Evolutionary conservation across 805 yeast genomes (phyloP).

Genomic region (Teunomyces pallodes): DNA sequence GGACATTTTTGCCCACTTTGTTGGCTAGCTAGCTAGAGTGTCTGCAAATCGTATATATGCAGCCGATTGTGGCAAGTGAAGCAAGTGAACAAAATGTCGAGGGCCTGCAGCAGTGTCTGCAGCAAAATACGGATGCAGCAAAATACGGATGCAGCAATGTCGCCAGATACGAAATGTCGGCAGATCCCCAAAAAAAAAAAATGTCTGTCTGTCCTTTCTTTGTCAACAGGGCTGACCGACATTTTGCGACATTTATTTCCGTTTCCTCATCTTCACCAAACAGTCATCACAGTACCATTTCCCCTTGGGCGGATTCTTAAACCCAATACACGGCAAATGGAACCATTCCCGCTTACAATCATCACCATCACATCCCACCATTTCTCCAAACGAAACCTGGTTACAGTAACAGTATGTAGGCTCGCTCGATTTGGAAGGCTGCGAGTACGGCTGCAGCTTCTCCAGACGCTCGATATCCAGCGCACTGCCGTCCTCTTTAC

Average conservation of each 20-base stretch:
- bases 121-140: no score
- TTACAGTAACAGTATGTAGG: slow-evolving; percentile 95
- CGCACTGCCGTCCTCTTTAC: slow-evolving; percentile 14
- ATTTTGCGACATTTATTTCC: not conserved
- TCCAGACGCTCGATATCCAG: slow-evolving; percentile 1
- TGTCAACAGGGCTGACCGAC: not conserved
- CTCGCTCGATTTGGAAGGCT: slow-evolving; percentile 36
- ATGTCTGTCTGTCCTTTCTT: not conserved
- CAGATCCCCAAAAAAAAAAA: no score
- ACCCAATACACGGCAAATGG: slow-evolving; percentile 89
- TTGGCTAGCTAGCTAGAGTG: no score
- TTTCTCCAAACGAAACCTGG: slow-evolving; percentile 95
- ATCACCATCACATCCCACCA: slow-evolving; percentile 98
- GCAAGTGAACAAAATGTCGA: no score
- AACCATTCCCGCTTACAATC: slow-evolving; percentile 93
- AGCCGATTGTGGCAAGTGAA: no score
- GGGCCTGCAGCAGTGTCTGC: no score
- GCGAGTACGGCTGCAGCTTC: not conserved
- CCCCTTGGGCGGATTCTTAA: slow-evolving; percentile 75
- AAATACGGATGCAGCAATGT: no score
- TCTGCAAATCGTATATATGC: no score
- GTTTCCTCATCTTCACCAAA: slow-evolving; percentile 32
- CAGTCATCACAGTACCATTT: slow-evolving; percentile 49
- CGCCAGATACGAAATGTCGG: no score
- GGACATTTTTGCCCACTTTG: no score